Evolutionary conservation across 768 basidiomycete species (phyloP).

Genomic region (Calocybe indica): DNA sequence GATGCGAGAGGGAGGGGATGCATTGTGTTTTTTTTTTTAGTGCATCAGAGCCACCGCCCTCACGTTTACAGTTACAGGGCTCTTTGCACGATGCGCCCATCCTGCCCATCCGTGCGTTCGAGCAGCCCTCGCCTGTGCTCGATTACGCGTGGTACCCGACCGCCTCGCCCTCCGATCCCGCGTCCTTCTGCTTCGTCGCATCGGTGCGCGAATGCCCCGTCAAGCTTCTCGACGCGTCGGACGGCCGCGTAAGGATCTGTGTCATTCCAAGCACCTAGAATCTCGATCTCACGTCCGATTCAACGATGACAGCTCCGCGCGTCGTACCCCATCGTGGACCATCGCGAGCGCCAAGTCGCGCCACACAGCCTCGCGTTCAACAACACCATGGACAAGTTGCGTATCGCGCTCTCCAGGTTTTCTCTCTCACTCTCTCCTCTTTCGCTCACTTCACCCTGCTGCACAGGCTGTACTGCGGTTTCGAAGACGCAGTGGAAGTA

Average conservation of each 20-base stretch:
- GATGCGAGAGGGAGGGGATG: too few species aligned
- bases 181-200: conserved; percentile 76
- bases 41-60: not conserved
- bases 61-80: not conserved
- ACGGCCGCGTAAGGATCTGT: conserved; percentile 55
- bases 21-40: too few species aligned
- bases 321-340: conserved; percentile 89
- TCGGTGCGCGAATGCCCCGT: conserved; percentile 85
- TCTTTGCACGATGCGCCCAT: not conserved
- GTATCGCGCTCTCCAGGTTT: not conserved
- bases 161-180: conserved; percentile 50
- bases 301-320: conserved; percentile 62
- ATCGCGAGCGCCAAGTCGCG: conserved; percentile 86
- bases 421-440: too few species aligned
- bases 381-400: conserved; percentile 54
- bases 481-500: conserved; percentile 23
- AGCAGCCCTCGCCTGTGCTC: conserved; percentile 66
- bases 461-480: conserved; percentile 18
- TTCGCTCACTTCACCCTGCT: not conserved
- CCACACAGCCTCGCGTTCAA: conserved; percentile 85
- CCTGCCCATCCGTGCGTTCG: conserved; percentile 20
- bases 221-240: conserved; percentile 73
- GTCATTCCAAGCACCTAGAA: not conserved
- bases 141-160: conserved; percentile 84
- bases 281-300: not conserved